Base-by-base conservation (phyloP, 176 grass and related monocot genomes). In the Alloteropsis semialata region DNA sequence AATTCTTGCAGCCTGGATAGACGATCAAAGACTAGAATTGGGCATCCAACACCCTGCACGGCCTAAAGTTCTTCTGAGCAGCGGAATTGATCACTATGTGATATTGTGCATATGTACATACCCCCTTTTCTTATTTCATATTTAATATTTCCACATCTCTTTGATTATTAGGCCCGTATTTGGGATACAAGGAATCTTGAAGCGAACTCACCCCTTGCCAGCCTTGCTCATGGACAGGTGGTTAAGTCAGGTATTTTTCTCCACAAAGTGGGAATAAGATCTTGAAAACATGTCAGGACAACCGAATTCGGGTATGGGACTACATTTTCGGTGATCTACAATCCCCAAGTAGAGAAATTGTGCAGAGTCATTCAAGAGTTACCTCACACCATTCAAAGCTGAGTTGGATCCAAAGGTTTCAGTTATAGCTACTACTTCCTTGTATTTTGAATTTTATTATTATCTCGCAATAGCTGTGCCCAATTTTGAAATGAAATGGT, bases 181-280 rank as follows among this genome's bases (percentile, higher is more conserved):
- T 95, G 96, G 96, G 96, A 98, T 87, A 80, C 88, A 65, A 88
- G 96, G 71, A 86, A 75, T 45, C 82, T 98, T 70, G 88, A 88
- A 63, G 28, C 76, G 76, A 88, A 86, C 38, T 93, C 89, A 13
- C 80, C 87, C 45, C 86, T 98, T 37, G 92, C 65, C 39, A 84
- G 84, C 72, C 92, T 98, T 83, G 79, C 91, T 66, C 96, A 98
- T 90, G 79, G 87, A 18, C 89, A 92, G 37, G 96, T 98, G 42
- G 96, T 98, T 16, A 98, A 93, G 85, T 95, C 96, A 2, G 92
- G 90, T 98, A 98, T 84, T 98, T 98, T 86, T 98, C 96, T 65
- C 91, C 85, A 22, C 78, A 34, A 70, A 95, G 81, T 80, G 96
- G 92, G 46, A 95, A 68, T 84, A 98, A 98, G 75, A 95, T 98